phyloP scores from a whole-genome alignment of 2,329 filamentous ascomycete species.

The Amesomyces nigricolor region DNA sequence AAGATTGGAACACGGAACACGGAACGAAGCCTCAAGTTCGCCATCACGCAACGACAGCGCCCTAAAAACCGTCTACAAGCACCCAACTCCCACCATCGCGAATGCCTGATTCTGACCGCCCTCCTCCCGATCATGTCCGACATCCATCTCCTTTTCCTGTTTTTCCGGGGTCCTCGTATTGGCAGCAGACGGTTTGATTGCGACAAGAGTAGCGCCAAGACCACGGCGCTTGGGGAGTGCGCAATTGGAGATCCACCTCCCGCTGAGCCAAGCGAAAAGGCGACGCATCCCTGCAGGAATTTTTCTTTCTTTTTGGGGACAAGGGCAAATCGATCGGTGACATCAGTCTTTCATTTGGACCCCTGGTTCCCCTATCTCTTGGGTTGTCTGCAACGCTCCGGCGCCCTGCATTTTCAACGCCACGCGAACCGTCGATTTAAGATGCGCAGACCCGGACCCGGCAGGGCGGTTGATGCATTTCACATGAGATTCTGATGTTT shows the following conservation, averaged over 20 bases:
- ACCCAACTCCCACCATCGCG: too few species aligned
- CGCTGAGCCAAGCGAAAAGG: neutral
- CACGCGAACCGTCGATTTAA: neutral
- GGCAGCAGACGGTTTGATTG: slow-evolving; percentile 15
- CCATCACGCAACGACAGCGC: too few species aligned
- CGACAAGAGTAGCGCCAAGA: slow-evolving; percentile 14
- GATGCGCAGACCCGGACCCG: slow-evolving; percentile 3
- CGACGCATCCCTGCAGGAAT: neutral
- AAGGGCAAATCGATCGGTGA: neutral
- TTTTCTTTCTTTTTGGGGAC: neutral
- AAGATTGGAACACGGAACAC: too few species aligned
- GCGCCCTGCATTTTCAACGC: slow-evolving; percentile 1
- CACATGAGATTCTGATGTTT: neutral
- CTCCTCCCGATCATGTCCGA: neutral
- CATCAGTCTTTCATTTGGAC: slow-evolving; percentile 5
- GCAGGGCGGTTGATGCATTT: slow-evolving; percentile 4
- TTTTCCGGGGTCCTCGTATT: slow-evolving; percentile 12
- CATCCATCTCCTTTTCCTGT: neutral
- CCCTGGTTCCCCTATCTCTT: neutral
- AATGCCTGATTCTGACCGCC: too few species aligned
- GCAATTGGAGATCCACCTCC: slow-evolving; percentile 3
- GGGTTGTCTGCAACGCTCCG: neutral
- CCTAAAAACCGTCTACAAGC: too few species aligned
- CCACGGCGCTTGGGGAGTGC: neutral
- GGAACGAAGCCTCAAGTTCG: too few species aligned